Percentiles rank a stretch among this genome's conserved stretches.
Conservation (phyloP, 2,329 filamentous ascomycete genomes). For the Paraconiothyrium sp. region DNA sequence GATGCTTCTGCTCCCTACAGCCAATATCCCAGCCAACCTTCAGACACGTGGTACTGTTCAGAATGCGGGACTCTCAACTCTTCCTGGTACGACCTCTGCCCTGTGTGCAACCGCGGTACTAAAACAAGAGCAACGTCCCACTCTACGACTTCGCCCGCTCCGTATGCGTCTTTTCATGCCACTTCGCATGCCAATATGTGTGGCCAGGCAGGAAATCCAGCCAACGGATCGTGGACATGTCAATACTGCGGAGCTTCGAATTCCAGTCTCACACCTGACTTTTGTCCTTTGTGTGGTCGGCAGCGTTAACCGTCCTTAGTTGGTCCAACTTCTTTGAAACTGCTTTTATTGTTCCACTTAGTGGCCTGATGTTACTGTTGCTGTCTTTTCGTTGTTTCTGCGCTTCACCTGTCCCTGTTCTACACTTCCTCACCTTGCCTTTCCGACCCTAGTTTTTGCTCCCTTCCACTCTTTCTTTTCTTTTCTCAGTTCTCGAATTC, state of each 20-base stretch:
- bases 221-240: slow-evolving; percentile 13
- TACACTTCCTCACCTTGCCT: too few species aligned
- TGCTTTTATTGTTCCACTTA: neutral
- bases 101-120: slow-evolving; percentile 15
- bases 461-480: too few species aligned
- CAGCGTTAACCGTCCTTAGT: neutral
- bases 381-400: too few species aligned
- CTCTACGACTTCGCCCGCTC: neutral
- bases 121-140: neutral
- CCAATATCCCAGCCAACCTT: neutral
- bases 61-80: slow-evolving; percentile 21
- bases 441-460: too few species aligned
- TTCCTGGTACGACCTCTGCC: slow-evolving; percentile 18
- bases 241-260: slow-evolving; percentile 13
- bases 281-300: slow-evolving; percentile 15
- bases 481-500: too few species aligned
- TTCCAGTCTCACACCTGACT: slow-evolving; percentile 13
- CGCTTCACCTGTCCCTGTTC: too few species aligned
- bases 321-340: neutral
- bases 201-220: slow-evolving; percentile 13
- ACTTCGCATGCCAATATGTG: neutral
- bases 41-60: slow-evolving; percentile 25
- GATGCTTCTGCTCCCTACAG: neutral
- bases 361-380: too few species aligned
- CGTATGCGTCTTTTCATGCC: neutral